Percentiles rank a stretch among this genome's conserved stretches.
These are phyloP conservation scores for Serendipita sp. DNA, from an alignment of 768 basidiomycete genomes.

Conservation along the genomic window DNA sequence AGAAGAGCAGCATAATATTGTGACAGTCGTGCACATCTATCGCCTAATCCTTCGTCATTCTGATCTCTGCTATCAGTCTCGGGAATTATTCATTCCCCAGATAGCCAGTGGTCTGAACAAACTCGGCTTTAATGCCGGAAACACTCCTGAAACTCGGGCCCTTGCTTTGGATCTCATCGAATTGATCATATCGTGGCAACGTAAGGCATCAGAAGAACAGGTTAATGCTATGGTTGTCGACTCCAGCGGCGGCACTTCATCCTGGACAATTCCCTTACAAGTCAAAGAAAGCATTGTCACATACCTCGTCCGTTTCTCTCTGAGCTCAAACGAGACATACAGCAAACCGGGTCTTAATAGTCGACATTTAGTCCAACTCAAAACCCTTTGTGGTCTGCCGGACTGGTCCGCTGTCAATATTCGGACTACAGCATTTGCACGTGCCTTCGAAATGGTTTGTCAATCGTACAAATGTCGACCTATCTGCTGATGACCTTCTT, in stretches of 20 bases:
- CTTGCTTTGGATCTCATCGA: slow-evolving; percentile 84
- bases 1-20: slow-evolving; percentile 65
- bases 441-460: slow-evolving; percentile 64
- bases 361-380: neutral
- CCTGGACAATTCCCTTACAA: neutral
- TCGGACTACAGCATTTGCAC: slow-evolving; percentile 77
- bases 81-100: slow-evolving; percentile 81
- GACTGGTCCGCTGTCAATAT: slow-evolving; percentile 89
- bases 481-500: neutral
- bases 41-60: slow-evolving; percentile 85
- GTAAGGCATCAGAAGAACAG: slow-evolving; percentile 29
- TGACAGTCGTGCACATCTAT: slow-evolving; percentile 66
- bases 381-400: neutral
- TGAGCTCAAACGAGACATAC: slow-evolving; percentile 26
- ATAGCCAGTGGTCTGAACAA: slow-evolving; percentile 83
- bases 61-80: slow-evolving; percentile 80
- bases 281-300: slow-evolving; percentile 3
- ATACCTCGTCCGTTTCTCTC: slow-evolving; percentile 69
- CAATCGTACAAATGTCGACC: slow-evolving; percentile 2
- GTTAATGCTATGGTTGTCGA: slow-evolving; percentile 11
- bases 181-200: slow-evolving; percentile 89
- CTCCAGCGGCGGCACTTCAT: slow-evolving; percentile 6
- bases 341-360: slow-evolving; percentile 12
- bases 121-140: slow-evolving; percentile 58
- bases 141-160: slow-evolving; percentile 64